Conservation (phyloP, 441 rosid genomes). For the Mallotus japonicus region DNA sequence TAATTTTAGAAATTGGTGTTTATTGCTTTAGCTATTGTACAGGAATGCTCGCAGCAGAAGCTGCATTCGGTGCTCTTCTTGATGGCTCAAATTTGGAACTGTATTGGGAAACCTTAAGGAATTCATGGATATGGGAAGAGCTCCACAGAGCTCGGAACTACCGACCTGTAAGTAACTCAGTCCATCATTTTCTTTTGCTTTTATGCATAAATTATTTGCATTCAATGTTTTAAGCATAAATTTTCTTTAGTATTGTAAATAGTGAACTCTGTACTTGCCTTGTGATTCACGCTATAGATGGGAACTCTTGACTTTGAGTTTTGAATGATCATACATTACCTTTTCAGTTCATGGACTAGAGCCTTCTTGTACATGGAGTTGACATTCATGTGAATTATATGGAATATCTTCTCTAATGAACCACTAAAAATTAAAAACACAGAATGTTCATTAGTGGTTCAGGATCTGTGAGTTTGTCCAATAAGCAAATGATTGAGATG, state of each 20-base stretch:
- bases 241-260: neutral
- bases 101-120: slow-evolving; percentile 69
- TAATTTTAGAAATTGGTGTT: neutral
- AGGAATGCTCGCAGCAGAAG: slow-evolving; percentile 98
- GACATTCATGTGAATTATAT: too few species aligned
- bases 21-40: slow-evolving; percentile 15
- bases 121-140: slow-evolving; percentile 97
- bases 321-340: neutral
- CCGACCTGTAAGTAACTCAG: slow-evolving; percentile 66
- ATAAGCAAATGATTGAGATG: slow-evolving; percentile 5
- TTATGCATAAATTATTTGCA: slow-evolving; percentile 1
- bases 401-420: neutral
- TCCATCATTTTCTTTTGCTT: slow-evolving; percentile 6
- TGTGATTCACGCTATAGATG: neutral
- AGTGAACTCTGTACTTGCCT: neutral
- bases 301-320: neutral
- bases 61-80: slow-evolving; percentile 66
- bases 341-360: neutral
- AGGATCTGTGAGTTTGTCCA: neutral
- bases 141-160: slow-evolving; percentile 77
- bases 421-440: neutral
- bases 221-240: neutral
- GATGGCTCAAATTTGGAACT: slow-evolving; percentile 58
- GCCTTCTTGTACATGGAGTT: too few species aligned
- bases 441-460: neutral